Percentiles rank a stretch among this genome's conserved stretches.
These are phyloP conservation scores for Penicillium olsonii DNA, from an alignment of 2,329 filamentous ascomycete species.

Conservation along the genomic window DNA sequence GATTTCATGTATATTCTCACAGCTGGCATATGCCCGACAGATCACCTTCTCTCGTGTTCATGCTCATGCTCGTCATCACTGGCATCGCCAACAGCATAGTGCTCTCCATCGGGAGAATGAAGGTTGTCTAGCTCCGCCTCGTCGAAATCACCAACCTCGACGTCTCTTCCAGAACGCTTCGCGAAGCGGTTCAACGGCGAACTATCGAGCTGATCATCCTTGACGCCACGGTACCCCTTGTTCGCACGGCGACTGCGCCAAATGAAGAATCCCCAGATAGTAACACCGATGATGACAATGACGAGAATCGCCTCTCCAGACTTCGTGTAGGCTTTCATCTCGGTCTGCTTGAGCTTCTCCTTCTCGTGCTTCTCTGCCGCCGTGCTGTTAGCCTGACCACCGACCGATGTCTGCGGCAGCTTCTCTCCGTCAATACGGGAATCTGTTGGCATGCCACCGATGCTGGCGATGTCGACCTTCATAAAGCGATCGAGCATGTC, in stretches of 20 bases:
- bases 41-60: slow-evolving; percentile 1
- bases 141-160: slow-evolving; percentile 65
- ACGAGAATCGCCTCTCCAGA: slow-evolving; percentile 84
- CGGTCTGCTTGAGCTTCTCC: slow-evolving; percentile 76
- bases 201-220: slow-evolving; percentile 37
- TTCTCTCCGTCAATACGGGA: slow-evolving; percentile 84
- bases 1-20: neutral
- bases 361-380: slow-evolving; percentile 67
- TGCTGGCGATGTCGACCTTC: slow-evolving; percentile 83
- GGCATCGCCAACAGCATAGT: slow-evolving; percentile 53
- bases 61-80: slow-evolving; percentile 40
- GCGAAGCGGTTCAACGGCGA: slow-evolving; percentile 53
- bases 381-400: slow-evolving; percentile 70
- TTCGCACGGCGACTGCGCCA: slow-evolving; percentile 57
- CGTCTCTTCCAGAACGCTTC: slow-evolving; percentile 48
- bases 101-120: slow-evolving; percentile 37
- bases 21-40: neutral
- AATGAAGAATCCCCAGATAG: slow-evolving; percentile 71
- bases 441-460: slow-evolving; percentile 77
- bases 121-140: slow-evolving; percentile 62
- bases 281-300: slow-evolving; percentile 73
- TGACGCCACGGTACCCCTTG: slow-evolving; percentile 46
- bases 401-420: slow-evolving; percentile 73
- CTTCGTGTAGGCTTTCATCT: slow-evolving; percentile 85
- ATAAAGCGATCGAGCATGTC: slow-evolving; percentile 99